phyloP scores from a whole-genome alignment of 2,329 filamentous ascomycete genomes.

The Simplicillium sp. region DNA sequence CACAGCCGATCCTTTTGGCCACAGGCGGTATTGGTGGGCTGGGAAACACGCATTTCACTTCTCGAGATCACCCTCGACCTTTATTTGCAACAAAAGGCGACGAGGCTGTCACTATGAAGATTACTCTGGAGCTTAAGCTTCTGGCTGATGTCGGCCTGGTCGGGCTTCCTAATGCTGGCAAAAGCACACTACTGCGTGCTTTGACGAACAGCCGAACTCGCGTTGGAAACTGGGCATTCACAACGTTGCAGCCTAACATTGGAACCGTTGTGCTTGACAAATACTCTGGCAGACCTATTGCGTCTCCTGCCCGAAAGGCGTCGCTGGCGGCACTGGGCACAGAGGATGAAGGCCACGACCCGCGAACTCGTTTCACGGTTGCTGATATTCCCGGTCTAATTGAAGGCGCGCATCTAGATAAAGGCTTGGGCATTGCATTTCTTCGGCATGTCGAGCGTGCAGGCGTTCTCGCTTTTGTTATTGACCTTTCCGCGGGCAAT shows the following conservation, averaged over 20 bases:
- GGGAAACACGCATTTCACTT: conserved; percentile 88
- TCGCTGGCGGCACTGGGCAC: conserved; percentile 20
- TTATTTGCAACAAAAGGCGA: conserved; percentile 87
- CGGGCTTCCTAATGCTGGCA: conserved; percentile 90
- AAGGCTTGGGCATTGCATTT: conserved; percentile 84
- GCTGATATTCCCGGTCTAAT: conserved; percentile 94
- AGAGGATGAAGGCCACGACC: conserved; percentile 32
- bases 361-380: conserved; percentile 76
- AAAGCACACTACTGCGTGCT: conserved; percentile 82
- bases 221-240: conserved; percentile 94
- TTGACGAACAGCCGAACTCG: conserved; percentile 82
- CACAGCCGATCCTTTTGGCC: conserved; percentile 74
- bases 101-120: conserved; percentile 62
- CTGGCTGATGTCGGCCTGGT: conserved; percentile 92
- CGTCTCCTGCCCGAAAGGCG: conserved; percentile 22
- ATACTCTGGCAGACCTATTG: conserved; percentile 62
- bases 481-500: conserved; percentile 75
- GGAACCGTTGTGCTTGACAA: conserved; percentile 91
- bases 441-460: conserved; percentile 91
- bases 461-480: conserved; percentile 83
- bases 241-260: conserved; percentile 88
- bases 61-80: conserved; percentile 63
- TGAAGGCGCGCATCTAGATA: conserved; percentile 84
- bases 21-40: conserved; percentile 82
- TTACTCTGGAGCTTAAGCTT: conserved; percentile 88